phyloP scores from a whole-genome alignment of 2,329 filamentous ascomycete genomes.

The Capronia epimyces region DNA sequence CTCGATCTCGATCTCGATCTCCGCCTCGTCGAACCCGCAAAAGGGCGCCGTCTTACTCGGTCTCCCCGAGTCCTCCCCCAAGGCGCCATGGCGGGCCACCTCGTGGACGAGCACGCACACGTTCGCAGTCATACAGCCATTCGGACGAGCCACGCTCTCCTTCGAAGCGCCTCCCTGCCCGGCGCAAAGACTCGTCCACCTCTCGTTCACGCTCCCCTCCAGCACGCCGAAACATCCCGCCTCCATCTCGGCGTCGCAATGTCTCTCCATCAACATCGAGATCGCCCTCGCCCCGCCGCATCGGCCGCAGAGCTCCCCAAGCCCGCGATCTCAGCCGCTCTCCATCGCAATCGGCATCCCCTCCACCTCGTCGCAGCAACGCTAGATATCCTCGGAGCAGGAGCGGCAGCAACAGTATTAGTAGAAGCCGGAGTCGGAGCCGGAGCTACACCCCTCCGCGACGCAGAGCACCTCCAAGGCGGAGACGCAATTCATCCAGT shows the following conservation, averaged over 20 bases:
- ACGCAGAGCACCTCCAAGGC: slow-evolving; percentile 8
- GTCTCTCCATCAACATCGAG: slow-evolving; percentile 8
- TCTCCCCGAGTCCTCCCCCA: slow-evolving; percentile 24
- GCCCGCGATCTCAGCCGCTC: slow-evolving; percentile 1
- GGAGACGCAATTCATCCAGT: slow-evolving; percentile 16
- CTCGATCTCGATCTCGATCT: slow-evolving; percentile 27
- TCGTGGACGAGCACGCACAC: slow-evolving; percentile 16
- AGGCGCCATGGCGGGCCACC: slow-evolving; percentile 14
- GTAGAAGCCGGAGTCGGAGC: slow-evolving; percentile 2
- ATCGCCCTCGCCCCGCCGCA: slow-evolving; percentile 11
- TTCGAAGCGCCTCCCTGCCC: not conserved
- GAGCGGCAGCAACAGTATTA: not conserved
- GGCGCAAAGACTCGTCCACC: slow-evolving; percentile 5
- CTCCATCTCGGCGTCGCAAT: slow-evolving; percentile 1
- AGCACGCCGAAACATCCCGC: not conserved
- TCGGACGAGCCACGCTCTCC: slow-evolving; percentile 9
- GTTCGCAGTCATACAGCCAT: slow-evolving; percentile 17
- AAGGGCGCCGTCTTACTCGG: slow-evolving; percentile 25
- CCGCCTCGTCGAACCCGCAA: slow-evolving; percentile 19
- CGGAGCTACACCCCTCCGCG: slow-evolving; percentile 13
- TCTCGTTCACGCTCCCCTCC: slow-evolving; percentile 10
- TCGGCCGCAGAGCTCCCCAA: not conserved
- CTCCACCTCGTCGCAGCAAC: slow-evolving; percentile 1
- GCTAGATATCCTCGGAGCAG: slow-evolving; percentile 8
- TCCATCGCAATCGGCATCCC: slow-evolving; percentile 4